These are phyloP conservation scores for Cordyceps javanica DNA, from an alignment of 2,329 filamentous ascomycete genomes.

Conservation along the genomic window DNA sequence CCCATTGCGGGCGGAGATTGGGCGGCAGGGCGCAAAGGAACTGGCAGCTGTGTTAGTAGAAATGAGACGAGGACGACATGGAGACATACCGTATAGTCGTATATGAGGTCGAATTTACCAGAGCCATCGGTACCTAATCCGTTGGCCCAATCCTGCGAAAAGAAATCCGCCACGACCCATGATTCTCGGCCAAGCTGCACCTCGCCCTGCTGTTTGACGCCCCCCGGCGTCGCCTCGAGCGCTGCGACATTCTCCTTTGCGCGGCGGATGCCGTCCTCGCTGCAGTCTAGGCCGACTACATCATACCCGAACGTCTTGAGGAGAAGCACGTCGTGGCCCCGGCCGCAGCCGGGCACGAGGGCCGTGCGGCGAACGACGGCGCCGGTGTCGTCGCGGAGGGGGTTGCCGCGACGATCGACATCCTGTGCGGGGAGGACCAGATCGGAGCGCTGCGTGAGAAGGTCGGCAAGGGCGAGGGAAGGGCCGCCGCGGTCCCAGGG, in stretches of 20 bases:
- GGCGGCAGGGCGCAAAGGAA: constrained; percentile 59
- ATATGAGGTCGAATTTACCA: constrained; percentile 58
- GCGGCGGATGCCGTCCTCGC: constrained; percentile 38
- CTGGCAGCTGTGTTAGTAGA: constrained; percentile 27
- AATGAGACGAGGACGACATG: background rate
- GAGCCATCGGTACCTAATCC: constrained; percentile 32
- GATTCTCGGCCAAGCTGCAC: constrained; percentile 42
- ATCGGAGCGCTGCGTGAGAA: constrained; percentile 39
- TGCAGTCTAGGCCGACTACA: constrained; percentile 67
- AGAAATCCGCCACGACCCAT: constrained; percentile 62
- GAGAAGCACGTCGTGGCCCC: constrained; percentile 74
- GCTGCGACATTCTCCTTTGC: constrained; percentile 39
- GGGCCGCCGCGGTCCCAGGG: constrained; percentile 54
- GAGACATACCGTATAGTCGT: constrained; percentile 53
- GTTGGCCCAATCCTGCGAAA: constrained; percentile 51
- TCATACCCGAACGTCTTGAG: constrained; percentile 72
- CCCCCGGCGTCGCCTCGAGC: constrained; percentile 30
- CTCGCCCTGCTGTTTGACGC: constrained; percentile 32
- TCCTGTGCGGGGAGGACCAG: constrained; percentile 35
- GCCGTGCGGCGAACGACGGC: constrained; percentile 35
- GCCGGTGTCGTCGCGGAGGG: constrained; percentile 19
- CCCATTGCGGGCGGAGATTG: constrained; percentile 46
- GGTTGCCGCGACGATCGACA: constrained; percentile 25
- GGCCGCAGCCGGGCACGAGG: constrained; percentile 75
- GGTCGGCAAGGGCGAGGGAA: constrained; percentile 47